Evolutionary conservation across 768 basidiomycete genomes (phyloP).

Genomic region (Lactarius evosmus): DNA sequence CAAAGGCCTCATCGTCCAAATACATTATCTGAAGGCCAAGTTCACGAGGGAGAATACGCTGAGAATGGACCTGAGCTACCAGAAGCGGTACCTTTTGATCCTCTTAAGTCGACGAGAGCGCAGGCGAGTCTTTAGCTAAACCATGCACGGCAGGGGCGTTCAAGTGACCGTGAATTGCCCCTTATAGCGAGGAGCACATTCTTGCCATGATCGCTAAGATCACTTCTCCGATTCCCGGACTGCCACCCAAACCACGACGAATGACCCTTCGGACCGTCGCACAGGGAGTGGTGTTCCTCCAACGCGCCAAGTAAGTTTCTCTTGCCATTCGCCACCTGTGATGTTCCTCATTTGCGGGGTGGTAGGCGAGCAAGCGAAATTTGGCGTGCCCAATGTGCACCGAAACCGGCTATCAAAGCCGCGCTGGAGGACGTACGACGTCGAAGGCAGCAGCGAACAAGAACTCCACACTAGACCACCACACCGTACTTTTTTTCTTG

Average conservation of each 20-base stretch:
- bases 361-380: conserved; percentile 54
- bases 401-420: conserved; percentile 57
- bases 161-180: not conserved
- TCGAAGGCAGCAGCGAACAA: conserved; percentile 23
- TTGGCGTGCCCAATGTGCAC: conserved; percentile 62
- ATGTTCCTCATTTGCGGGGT: conserved; percentile 20
- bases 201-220: conserved; percentile 72
- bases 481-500: not conserved
- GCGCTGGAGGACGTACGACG: conserved; percentile 69
- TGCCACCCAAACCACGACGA: conserved; percentile 39
- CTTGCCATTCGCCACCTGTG: not conserved
- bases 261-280: conserved; percentile 57
- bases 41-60: conserved; percentile 82
- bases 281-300: conserved; percentile 59
- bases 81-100: conserved; percentile 83
- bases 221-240: conserved; percentile 55
- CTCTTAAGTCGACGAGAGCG: conserved; percentile 69
- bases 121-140: conserved; percentile 45
- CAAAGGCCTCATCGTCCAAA: conserved; percentile 88
- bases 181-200: conserved; percentile 62
- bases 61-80: conserved; percentile 72
- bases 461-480: not conserved
- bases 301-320: conserved; percentile 54
- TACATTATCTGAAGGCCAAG: conserved; percentile 88
- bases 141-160: too few relatives aligned